These are phyloP conservation scores for Cyberlindnera maclurae DNA, from an alignment of 805 yeast species.

Conservation along the genomic window DNA sequence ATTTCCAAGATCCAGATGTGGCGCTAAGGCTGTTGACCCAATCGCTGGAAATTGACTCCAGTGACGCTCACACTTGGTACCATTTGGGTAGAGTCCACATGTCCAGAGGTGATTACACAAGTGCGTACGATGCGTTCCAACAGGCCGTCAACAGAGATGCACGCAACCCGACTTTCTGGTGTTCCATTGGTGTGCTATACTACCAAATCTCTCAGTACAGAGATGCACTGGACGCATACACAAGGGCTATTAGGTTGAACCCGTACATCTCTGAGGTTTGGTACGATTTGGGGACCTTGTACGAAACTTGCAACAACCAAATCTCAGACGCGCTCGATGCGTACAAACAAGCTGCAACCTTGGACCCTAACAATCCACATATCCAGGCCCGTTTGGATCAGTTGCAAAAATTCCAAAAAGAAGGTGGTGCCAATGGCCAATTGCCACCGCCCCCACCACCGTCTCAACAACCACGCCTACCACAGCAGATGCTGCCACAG, in stretches of 20 bases:
- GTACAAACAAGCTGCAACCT: conserved; percentile 89
- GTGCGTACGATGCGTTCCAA: conserved; percentile 97
- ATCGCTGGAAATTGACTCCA: conserved; percentile 80
- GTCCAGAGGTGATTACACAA: conserved; percentile 91
- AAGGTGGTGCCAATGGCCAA: conserved; percentile 47
- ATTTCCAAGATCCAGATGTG: conserved; percentile 71
- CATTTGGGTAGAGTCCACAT: conserved; percentile 94
- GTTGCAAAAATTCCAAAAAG: conserved; percentile 63
- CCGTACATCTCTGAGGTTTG: conserved; percentile 97
- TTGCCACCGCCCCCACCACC: conserved; percentile 66
- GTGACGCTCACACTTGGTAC: conserved; percentile 97
- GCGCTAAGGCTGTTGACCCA: conserved; percentile 80
- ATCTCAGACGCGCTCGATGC: conserved; percentile 94
- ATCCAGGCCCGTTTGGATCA: conserved; percentile 90
- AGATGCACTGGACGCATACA: conserved; percentile 96
- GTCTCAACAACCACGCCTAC: conserved; percentile 46
- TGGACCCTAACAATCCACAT: conserved; percentile 92
- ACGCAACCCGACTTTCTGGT: conserved; percentile 97
- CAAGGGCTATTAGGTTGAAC: conserved; percentile 90
- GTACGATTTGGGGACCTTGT: conserved; percentile 96
- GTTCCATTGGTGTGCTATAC: conserved; percentile 90
- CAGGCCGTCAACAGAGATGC: conserved; percentile 97
- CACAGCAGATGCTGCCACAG: conserved; percentile 54
- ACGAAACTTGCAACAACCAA: conserved; percentile 96
- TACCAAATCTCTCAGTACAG: conserved; percentile 94